Base-by-base conservation (phyloP, 352 stramenopile genomes). In the Pythium apleroticum region DNA sequence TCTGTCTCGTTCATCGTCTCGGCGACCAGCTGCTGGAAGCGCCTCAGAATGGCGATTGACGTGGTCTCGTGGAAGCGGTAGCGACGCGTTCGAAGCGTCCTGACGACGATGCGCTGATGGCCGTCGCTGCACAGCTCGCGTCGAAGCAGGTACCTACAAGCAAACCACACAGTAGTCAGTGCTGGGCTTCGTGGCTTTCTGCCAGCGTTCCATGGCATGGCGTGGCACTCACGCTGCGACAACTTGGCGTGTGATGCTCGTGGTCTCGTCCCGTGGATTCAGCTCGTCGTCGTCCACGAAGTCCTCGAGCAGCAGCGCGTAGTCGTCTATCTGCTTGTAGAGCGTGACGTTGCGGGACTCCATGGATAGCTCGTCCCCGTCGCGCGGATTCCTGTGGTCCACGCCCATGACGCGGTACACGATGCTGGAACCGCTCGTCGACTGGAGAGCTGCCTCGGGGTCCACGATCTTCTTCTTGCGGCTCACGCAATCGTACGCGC, bases 81-180 rank as follows among this genome's bases (percentile, higher is more conserved):
- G 3, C n/a, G 14, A 6, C 56, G 56, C 41, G 31, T 63, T 12
- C 56, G 53, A 0, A 63, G 56, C n/a, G 45, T 41, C 22, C 52
- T 17, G 22, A 48, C 46, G 19, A 58, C 52, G n/a, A 33, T 14
- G 10, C 76, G 76, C 39, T 84, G 67, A 19, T 77, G 66, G 57
- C 76, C 76, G 43, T 87, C 78, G 1, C 59, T 63, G 49, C 76
- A 87, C 31, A 78, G 28, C 35, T 87, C 78, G 1, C 64, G 72
- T 3, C 69, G 74, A 28, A 84, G 66, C 33, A 84, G 43, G 30
- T 33, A 33, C 5, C 30, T 33, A 33, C 30, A 33, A 9, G 48
- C 9, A 12, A 52, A n/a, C n/a, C 55, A 9, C 33, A 58, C 37
- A 0, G 30, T 15, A 24, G 17, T 24, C 12, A 49, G 17, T 24